Base-by-base conservation (phyloP, 768 basidiomycete genomes). In the Russula griseocarnosa region DNA sequence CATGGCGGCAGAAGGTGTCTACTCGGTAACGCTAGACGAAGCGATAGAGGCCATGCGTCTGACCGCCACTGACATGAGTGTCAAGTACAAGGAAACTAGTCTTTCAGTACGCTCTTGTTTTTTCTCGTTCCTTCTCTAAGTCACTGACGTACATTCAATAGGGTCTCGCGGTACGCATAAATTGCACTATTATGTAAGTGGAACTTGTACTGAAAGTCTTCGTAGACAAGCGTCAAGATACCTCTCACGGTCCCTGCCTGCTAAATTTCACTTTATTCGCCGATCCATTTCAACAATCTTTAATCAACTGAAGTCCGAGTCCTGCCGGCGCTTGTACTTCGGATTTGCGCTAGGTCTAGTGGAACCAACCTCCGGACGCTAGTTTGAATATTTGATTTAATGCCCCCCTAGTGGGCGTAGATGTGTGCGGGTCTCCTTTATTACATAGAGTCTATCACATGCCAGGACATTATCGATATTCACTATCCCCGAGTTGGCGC, bases 1-100 rank as follows among this genome's bases (percentile, higher is more conserved):
- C 9, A 88, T 97, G 83, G 93, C 94, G 10, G 92, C 91, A 65
- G 84, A 92, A 70, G 94, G 92, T 0, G 81, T 90, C 16, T 93
- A 93, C 70, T 84, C 86, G 38, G 93, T 95, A 40, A 88, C 87
- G 0, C 79, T 98, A 22, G 95, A 98, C 72, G 93, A 97, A 74
- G 95, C 94, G 2, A 97, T 98, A 60, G 92, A 93, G 74, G 94
- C 94, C 5, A 96, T 96, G 92, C 81, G 92, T 26, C 73, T 96
- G 54, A 97, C 94, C 7, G 94, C 95, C 30, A 80, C 83, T n/a
- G 92, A 94, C 73, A 96, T 96, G 93, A 93, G 91, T 66, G 83
- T 89, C 69, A 93, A 94, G 74, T 95, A 96, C 74, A 97, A 96
- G 73, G 94, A 98, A 76, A 98, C 94, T 0, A 92, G 90, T 74